Base-by-base conservation (phyloP, 805 yeast species). In the Lipomyces mesembrius region DNA sequence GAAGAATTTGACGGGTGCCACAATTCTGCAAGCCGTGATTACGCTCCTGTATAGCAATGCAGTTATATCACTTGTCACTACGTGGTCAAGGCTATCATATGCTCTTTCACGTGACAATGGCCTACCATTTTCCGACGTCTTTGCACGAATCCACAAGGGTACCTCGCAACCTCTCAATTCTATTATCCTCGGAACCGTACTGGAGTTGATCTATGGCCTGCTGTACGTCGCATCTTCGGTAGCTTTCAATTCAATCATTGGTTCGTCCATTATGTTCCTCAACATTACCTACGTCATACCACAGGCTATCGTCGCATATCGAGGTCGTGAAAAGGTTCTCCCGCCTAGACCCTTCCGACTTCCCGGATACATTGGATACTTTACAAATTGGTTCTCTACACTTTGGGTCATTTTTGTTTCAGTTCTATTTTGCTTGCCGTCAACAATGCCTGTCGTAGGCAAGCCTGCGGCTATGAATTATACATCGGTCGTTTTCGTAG, bases 41-140 rank as follows among this genome's bases (percentile, higher is more conserved):
- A n/a, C 51, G 5, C 7, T 57, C 20, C 25, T 57, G 51, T 57
- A 57, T 25, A 8, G 20, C 25, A 22, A 22, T 57, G 60, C 60
- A 5, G 49, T 35, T 2, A 11, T 35, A 7, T n/a, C 60, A n/a
- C 51, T 39, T 11, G 51, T 57, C 51, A 57, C 60, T 8, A 57
- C 60, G n/a, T 57, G 60, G 60, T 57, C 60, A 22, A 51, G 60
- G 29, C 20, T 57, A n/a, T 20, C 51, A 6, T 57, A 57, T 37
- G 60, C 90, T 7, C 85, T 88, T 73, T 82, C 90, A 2, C 81
- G 90, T 77, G 91, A 87, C 73, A 82, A 85, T 59, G 90, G 89
- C 49, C 77, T 85, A 66, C 86, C 87, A 49, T 85, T 82, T 49
- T 85, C 88, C 6, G 78, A 77, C 53, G 81, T 80, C 68, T 83